Evolutionary conservation across 2,329 filamentous ascomycete genomes (phyloP).

Genomic region (Venturia aucupariae): DNA sequence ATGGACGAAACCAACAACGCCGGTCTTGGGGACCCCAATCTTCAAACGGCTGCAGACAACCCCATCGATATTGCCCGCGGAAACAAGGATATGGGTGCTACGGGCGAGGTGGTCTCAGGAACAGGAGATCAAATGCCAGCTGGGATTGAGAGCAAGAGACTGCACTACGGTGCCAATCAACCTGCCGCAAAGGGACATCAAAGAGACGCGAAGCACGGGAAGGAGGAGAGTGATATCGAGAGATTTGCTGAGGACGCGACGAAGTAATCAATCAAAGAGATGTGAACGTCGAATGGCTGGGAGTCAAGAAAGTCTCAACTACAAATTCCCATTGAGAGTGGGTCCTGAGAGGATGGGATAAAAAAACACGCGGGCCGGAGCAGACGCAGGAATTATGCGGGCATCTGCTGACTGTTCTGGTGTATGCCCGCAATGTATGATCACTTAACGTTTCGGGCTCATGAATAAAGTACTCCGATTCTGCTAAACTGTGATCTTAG

Average conservation of each 20-base stretch:
- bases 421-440: too few species aligned
- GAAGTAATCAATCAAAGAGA: slow-evolving; percentile 7
- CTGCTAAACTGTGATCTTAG: too few species aligned
- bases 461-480: too few species aligned
- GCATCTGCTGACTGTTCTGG: too few species aligned
- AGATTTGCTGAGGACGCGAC: slow-evolving; percentile 18
- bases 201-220: slow-evolving; percentile 21
- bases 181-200: slow-evolving; percentile 22
- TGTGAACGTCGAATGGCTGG: too few species aligned
- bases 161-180: slow-evolving; percentile 21
- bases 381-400: too few species aligned
- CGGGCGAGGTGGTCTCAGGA: slow-evolving; percentile 28
- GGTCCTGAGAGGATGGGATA: too few species aligned
- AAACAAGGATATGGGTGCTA: slow-evolving; percentile 24
- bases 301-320: too few species aligned
- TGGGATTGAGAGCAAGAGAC: slow-evolving; percentile 25
- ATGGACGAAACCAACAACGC: slow-evolving; percentile 28
- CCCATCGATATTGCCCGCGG: slow-evolving; percentile 36
- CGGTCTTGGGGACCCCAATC: slow-evolving; percentile 26
- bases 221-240: slow-evolving; percentile 18
- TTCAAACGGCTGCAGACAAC: slow-evolving; percentile 40
- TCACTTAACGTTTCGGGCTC: too few species aligned
- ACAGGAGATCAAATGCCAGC: slow-evolving; percentile 25
- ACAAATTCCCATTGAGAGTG: too few species aligned
- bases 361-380: too few species aligned